Percentiles rank a stretch among this genome's conserved stretches.
Evolutionary conservation across 2,329 filamentous ascomycete species (phyloP).

Genomic region (Fusarium sp.): DNA sequence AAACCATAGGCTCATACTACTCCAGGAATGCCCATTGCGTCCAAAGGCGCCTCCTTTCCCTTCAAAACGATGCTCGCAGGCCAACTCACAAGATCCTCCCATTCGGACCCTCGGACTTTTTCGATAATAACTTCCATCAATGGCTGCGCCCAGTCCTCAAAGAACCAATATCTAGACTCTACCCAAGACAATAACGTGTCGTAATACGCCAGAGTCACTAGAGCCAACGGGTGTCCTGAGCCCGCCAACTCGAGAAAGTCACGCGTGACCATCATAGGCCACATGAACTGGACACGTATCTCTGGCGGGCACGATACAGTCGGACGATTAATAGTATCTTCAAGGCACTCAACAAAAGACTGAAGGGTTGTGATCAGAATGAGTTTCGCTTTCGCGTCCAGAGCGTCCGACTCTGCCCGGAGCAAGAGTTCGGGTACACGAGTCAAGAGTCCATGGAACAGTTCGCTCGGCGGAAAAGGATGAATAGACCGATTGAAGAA

Average conservation of each 20-base stretch:
- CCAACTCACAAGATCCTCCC: conserved; percentile 31
- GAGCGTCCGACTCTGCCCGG: conserved; percentile 2
- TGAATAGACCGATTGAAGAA: background rate
- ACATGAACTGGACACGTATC: conserved; percentile 20
- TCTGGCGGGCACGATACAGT: conserved; percentile 15
- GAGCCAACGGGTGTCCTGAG: conserved; percentile 13
- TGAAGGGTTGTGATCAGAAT: background rate
- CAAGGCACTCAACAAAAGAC: background rate
- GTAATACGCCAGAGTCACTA: conserved; percentile 29
- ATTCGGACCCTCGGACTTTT: conserved; percentile 23
- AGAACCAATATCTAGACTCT: conserved; percentile 31
- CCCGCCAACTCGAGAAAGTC: conserved; percentile 25
- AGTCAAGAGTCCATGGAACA: background rate
- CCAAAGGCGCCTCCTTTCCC: background rate
- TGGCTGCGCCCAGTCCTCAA: conserved; percentile 22
- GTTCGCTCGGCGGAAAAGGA: background rate
- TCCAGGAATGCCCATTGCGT: background rate
- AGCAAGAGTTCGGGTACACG: conserved; percentile 15
- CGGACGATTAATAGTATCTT: background rate
- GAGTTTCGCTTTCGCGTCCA: conserved; percentile 1
- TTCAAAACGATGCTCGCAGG: conserved; percentile 15
- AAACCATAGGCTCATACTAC: no score
- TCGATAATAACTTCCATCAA: conserved; percentile 30
- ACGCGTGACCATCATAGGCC: conserved; percentile 23
- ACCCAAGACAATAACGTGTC: conserved; percentile 22